phyloP scores from a whole-genome alignment of 1,284 basidiomycete species.

The Trichosporon faecale region DNA sequence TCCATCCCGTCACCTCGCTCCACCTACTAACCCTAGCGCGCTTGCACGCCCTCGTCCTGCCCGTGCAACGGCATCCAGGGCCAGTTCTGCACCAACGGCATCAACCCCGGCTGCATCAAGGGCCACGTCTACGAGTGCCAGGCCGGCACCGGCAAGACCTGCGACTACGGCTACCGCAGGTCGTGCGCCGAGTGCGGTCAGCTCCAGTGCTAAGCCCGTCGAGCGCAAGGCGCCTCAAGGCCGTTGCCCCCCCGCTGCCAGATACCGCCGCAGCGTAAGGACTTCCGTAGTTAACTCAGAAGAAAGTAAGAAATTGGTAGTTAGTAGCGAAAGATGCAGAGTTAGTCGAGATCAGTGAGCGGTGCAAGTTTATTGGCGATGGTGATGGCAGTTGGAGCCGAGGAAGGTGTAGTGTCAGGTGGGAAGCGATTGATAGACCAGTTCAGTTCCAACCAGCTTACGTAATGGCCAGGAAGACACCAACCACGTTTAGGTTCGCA shows the following conservation, averaged over 20 bases:
- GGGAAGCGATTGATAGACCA: too few species aligned
- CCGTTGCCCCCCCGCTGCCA: too few species aligned
- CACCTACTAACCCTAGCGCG: not conserved
- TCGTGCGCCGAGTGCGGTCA: conserved; percentile 5
- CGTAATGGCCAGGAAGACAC: too few species aligned
- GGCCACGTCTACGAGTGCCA: conserved; percentile 10
- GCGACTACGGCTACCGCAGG: not conserved
- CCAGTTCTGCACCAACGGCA: conserved; percentile 10
- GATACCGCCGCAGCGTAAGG: too few species aligned
- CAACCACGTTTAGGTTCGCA: too few species aligned
- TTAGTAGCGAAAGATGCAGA: not conserved
- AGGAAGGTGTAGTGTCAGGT: too few species aligned
- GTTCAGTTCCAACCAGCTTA: too few species aligned
- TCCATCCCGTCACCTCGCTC: not conserved
- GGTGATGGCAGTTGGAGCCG: not conserved
- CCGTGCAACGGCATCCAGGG: conserved; percentile 9
- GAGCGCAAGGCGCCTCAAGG: not conserved
- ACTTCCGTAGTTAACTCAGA: too few species aligned
- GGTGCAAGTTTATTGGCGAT: not conserved
- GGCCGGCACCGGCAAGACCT: not conserved
- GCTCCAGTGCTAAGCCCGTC: not conserved
- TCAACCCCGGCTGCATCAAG: conserved; percentile 7
- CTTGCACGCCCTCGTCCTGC: not conserved
- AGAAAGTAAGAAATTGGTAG: not conserved
- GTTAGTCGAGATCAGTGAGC: not conserved